Evolutionary conservation across 2,329 filamentous ascomycete genomes (phyloP).

Genomic region (Fusarium liriodendri): DNA sequence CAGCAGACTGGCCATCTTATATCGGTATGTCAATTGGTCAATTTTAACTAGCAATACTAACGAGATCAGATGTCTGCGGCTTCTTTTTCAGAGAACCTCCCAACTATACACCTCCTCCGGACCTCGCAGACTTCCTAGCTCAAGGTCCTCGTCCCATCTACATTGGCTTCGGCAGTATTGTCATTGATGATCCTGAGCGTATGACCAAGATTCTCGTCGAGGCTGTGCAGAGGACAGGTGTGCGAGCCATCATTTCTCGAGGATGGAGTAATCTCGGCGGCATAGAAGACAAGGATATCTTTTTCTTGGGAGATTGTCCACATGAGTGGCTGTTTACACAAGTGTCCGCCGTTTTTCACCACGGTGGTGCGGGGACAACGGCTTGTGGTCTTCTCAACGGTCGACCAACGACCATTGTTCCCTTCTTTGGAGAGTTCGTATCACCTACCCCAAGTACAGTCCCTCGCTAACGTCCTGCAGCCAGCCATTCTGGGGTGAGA

Average conservation of each 20-base stretch:
- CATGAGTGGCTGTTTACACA: slow-evolving; percentile 80
- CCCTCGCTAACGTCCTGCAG: slow-evolving; percentile 6
- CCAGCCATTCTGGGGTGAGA: slow-evolving; percentile 29
- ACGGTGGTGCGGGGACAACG: slow-evolving; percentile 76
- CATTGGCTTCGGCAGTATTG: slow-evolving; percentile 79
- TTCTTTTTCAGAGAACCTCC: slow-evolving; percentile 72
- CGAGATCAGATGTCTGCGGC: slow-evolving; percentile 59
- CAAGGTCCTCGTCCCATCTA: slow-evolving; percentile 72
- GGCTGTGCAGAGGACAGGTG: slow-evolving; percentile 69
- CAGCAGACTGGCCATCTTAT: slow-evolving; percentile 71
- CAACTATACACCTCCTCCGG: slow-evolving; percentile 64
- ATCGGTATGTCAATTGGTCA: slow-evolving; percentile 57
- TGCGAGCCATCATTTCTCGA: slow-evolving; percentile 75
- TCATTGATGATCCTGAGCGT: slow-evolving; percentile 73
- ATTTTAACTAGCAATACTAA: not conserved
- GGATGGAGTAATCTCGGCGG: slow-evolving; percentile 77
- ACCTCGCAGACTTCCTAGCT: slow-evolving; percentile 66
- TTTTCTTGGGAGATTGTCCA: slow-evolving; percentile 75
- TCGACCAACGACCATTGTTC: slow-evolving; percentile 76
- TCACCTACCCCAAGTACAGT: not conserved
- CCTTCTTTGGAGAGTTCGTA: slow-evolving; percentile 72
- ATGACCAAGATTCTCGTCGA: slow-evolving; percentile 76
- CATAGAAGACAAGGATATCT: slow-evolving; percentile 68
- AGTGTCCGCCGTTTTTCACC: slow-evolving; percentile 73
- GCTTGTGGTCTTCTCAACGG: slow-evolving; percentile 76